Conservation (phyloP, 148 eudicot species). For the Heliamphora exappendiculata region DNA sequence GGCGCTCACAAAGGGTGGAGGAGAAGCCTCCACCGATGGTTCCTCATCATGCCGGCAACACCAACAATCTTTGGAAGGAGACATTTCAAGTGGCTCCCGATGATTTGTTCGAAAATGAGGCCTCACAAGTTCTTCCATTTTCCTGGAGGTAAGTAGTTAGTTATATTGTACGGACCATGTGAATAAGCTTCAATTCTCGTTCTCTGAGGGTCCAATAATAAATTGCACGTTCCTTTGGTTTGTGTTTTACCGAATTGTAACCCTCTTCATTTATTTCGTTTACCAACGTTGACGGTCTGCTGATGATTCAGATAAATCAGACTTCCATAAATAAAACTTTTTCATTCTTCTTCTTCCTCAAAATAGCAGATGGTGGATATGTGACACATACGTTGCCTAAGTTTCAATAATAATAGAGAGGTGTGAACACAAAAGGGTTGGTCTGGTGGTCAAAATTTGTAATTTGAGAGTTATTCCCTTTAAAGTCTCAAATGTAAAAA, state of each 20-base stretch:
- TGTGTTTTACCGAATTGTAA: background rate
- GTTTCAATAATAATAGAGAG: no score
- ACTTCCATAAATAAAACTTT: background rate
- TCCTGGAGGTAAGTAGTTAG: slow-evolving; percentile 33
- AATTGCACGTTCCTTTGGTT: background rate
- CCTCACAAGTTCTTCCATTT: slow-evolving; percentile 35
- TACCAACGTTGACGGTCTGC: background rate
- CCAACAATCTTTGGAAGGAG: slow-evolving; percentile 10
- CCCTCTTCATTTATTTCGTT: background rate
- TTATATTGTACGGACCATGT: background rate
- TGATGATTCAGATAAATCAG: background rate
- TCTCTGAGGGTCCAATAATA: background rate
- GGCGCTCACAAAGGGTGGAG: background rate
- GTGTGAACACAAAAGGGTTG: no score
- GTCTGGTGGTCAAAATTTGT: no score
- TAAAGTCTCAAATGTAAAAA: no score
- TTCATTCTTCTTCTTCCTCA: background rate
- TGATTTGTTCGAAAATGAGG: slow-evolving; percentile 23
- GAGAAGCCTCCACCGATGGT: background rate
- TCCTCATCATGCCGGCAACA: slow-evolving; percentile 1
- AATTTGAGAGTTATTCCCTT: no score
- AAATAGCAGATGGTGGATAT: background rate
- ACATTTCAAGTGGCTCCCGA: slow-evolving; percentile 23
- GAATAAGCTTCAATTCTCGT: background rate
- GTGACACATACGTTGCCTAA: no score